Evolutionary conservation across 73 alveolate genomes (phyloP).

Genomic region (Symbiodinium natans): DNA sequence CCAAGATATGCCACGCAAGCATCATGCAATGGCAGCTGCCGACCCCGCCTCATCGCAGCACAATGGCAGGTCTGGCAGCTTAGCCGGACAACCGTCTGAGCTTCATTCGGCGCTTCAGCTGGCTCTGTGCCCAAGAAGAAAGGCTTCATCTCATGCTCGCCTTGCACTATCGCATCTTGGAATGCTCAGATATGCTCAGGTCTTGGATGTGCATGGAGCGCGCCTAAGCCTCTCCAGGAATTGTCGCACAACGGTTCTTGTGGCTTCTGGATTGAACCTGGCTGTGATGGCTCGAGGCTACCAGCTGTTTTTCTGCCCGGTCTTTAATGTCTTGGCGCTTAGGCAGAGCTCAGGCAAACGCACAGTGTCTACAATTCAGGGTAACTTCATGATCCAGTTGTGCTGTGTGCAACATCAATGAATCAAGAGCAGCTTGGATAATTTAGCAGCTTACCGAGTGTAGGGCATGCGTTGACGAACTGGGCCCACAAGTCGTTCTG

Average conservation of each 20-base stretch:
- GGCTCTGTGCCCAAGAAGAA: not conserved
- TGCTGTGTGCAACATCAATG: not conserved
- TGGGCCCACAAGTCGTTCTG: too few relatives aligned
- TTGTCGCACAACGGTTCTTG: too few relatives aligned
- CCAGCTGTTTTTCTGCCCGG: slow-evolving; percentile 84
- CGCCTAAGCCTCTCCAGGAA: not conserved
- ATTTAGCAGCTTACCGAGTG: too few relatives aligned
- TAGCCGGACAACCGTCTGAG: not conserved
- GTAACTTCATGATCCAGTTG: not conserved
- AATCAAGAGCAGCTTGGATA: not conserved
- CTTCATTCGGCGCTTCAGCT: slow-evolving; percentile 66
- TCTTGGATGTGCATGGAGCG: slow-evolving; percentile 49
- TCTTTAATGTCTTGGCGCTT: slow-evolving; percentile 22
- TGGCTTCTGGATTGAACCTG: not conserved
- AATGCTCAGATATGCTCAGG: not conserved
- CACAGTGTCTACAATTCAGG: not conserved
- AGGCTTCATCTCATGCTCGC: too few relatives aligned
- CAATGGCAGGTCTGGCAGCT: not conserved
- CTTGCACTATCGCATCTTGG: too few relatives aligned
- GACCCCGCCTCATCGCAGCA: too few relatives aligned
- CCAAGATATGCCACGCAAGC: too few relatives aligned
- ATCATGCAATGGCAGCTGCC: too few relatives aligned
- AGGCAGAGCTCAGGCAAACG: not conserved
- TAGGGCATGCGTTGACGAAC: too few relatives aligned
- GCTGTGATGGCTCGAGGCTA: not conserved